Evolutionary conservation across 2,329 filamentous ascomycete genomes (phyloP).

Genomic region (Gyromitra esculenta): DNA sequence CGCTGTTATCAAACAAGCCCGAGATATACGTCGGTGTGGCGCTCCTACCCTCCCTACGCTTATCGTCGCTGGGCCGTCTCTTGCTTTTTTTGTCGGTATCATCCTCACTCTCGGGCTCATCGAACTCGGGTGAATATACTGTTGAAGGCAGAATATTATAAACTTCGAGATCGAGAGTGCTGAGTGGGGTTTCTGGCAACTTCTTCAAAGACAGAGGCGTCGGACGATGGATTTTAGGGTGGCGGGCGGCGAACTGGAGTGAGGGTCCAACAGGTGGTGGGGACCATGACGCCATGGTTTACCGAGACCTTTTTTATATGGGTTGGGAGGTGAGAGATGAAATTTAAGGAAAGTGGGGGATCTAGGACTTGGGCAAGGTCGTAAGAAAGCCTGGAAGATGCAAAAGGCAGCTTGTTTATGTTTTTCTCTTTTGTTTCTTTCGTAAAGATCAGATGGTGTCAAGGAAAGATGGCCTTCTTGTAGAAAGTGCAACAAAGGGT

Average conservation of each 20-base stretch:
- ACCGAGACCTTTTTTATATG: too few species aligned
- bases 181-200: slow-evolving; percentile 27
- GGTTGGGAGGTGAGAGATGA: background rate
- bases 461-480: background rate
- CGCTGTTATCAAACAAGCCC: slow-evolving; percentile 32
- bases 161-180: background rate
- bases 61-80: background rate
- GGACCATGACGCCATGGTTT: background rate
- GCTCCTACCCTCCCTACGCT: background rate
- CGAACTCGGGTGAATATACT: slow-evolving; percentile 47
- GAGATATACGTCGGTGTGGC: slow-evolving; percentile 32
- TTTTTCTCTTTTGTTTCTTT: background rate
- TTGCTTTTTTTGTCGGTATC: background rate
- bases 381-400: background rate
- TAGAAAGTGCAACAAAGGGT: background rate
- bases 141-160: slow-evolving; percentile 36
- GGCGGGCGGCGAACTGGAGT: slow-evolving; percentile 31
- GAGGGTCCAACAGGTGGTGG: slow-evolving; percentile 14
- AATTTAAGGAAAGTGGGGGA: background rate
- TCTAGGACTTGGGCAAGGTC: background rate
- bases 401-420: background rate
- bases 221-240: slow-evolving; percentile 33
- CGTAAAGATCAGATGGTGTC: background rate
- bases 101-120: slow-evolving; percentile 38
- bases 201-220: slow-evolving; percentile 31